Evolutionary conservation across 352 stramenopile genomes (phyloP).

Genomic region (Saprolegnia parasitica): DNA sequence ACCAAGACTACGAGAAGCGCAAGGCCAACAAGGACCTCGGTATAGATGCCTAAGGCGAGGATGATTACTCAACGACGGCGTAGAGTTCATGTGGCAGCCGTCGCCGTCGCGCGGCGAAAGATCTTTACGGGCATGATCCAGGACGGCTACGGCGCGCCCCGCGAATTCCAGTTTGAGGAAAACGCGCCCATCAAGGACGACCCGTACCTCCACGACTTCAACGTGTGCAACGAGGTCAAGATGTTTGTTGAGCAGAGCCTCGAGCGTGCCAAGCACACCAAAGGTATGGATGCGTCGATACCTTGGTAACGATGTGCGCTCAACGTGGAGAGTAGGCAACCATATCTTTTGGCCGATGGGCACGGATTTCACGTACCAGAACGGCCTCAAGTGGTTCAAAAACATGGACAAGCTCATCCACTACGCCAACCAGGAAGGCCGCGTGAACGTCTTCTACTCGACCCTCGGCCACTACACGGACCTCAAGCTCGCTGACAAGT

Average conservation of each 20-base stretch:
- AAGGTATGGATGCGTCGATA: no score
- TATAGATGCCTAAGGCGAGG: no score
- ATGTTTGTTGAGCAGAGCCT: constrained; percentile 70
- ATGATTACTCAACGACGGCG: constrained; percentile 23
- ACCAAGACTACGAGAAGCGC: constrained; percentile 92
- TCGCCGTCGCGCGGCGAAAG: constrained; percentile 83
- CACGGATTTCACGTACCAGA: constrained; percentile 92
- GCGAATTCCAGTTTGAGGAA: constrained; percentile 71
- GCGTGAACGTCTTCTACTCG: constrained; percentile 95
- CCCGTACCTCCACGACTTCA: constrained; percentile 78
- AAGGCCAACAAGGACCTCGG: constrained; percentile 73
- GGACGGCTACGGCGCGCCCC: constrained; percentile 68
- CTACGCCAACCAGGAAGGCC: constrained; percentile 88
- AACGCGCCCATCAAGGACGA: constrained; percentile 86
- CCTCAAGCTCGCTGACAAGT: constrained; percentile 80
- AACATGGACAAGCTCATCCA: constrained; percentile 97
- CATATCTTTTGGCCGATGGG: constrained; percentile 90
- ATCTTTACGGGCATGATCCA: constrained; percentile 88
- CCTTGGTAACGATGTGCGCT: no score
- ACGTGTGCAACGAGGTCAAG: constrained; percentile 82
- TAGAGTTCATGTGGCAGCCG: constrained; percentile 94
- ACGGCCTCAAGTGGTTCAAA: constrained; percentile 86
- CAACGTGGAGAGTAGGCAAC: constrained; percentile 40
- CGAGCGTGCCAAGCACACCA: constrained; percentile 63
- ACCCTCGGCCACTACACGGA: constrained; percentile 95